Evolutionary conservation across 2,329 filamentous ascomycete species (phyloP).

Genomic region (Colletotrichum eremochloae): DNA sequence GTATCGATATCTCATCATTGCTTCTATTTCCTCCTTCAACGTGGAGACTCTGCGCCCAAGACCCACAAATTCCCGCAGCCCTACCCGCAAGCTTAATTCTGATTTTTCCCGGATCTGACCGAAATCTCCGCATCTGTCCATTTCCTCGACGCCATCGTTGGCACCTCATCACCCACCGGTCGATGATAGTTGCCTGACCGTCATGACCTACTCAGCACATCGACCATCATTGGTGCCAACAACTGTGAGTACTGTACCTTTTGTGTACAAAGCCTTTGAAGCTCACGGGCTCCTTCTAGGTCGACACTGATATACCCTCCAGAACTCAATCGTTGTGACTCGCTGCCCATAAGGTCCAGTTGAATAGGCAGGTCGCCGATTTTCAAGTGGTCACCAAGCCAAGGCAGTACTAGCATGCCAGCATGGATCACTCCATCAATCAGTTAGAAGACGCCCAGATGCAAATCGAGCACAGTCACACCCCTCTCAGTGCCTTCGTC

Average conservation of each 20-base stretch:
- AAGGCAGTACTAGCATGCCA: too few relatives aligned
- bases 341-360: background rate
- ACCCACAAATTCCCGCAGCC: slow-evolving; percentile 32
- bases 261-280: background rate
- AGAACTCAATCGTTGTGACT: background rate
- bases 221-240: background rate
- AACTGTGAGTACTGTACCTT: background rate
- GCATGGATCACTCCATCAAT: slow-evolving; percentile 9
- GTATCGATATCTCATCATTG: background rate
- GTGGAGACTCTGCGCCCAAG: background rate
- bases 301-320: background rate
- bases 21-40: background rate
- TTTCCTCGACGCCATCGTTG: slow-evolving; percentile 5
- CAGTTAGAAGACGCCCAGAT: slow-evolving; percentile 10
- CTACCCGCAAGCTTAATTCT: slow-evolving; percentile 39
- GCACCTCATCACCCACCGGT: background rate
- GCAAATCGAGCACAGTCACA: slow-evolving; percentile 4
- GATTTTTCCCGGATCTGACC: slow-evolving; percentile 31
- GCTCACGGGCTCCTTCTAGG: background rate
- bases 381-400: background rate
- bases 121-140: slow-evolving; percentile 6
- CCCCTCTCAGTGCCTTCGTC: background rate
- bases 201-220: background rate
- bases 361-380: background rate
- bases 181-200: background rate